Conservation (phyloP, 2,329 filamentous ascomycete genomes). For the Penicillium sp. region DNA sequence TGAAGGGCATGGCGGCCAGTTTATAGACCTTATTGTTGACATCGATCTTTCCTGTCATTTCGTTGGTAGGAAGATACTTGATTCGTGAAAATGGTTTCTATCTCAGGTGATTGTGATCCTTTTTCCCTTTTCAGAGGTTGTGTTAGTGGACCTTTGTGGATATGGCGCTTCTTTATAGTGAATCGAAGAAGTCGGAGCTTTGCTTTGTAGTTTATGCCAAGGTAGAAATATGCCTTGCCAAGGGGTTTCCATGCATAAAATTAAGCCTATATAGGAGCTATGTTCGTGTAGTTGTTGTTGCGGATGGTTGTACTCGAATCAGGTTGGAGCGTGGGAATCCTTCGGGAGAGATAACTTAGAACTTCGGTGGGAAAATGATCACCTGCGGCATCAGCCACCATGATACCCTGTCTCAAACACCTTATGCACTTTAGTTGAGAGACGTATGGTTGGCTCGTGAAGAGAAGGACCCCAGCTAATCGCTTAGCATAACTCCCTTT, state of each 20-base stretch:
- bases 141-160: background rate
- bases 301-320: background rate
- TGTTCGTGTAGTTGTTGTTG: background rate
- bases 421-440: background rate
- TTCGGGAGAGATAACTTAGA: background rate
- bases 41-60: conserved; percentile 1
- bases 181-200: background rate
- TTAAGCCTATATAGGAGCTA: background rate
- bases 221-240: conserved; percentile 3
- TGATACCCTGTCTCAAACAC: background rate
- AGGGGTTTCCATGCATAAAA: background rate
- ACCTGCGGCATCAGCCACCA: background rate
- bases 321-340: background rate
- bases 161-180: background rate
- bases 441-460: background rate
- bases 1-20: conserved; percentile 3
- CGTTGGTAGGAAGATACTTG: too few relatives aligned
- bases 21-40: conserved; percentile 4
- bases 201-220: background rate
- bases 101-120: background rate
- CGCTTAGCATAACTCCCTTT: conserved; percentile 8
- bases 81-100: background rate
- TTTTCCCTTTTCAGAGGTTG: background rate
- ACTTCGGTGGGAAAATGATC: background rate
- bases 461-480: background rate